Conservation (phyloP, 2,329 filamentous ascomycete species). For the Alternaria viburni region DNA sequence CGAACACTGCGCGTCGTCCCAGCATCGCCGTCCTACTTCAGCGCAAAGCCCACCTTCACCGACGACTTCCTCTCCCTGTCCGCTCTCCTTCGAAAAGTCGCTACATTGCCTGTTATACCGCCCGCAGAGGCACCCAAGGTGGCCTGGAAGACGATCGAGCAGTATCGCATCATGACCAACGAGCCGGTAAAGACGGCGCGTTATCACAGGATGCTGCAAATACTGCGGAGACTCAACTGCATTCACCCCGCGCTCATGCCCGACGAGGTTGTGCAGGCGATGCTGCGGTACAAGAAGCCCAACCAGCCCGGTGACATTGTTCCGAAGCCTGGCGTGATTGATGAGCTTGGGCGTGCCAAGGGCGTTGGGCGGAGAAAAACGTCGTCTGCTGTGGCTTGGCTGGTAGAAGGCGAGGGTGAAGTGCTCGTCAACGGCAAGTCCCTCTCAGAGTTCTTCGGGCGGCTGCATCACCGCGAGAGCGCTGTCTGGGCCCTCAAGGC, state of each 20-base stretch:
- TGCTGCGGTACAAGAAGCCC: constrained; percentile 75
- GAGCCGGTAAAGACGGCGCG: constrained; percentile 66
- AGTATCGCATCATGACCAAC: constrained; percentile 67
- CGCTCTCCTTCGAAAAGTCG: constrained; percentile 73
- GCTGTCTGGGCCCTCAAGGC: constrained; percentile 88
- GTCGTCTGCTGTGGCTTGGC: constrained; percentile 80
- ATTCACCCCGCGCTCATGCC: constrained; percentile 84
- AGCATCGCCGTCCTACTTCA: constrained; percentile 92
- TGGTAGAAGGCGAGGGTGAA: constrained; percentile 93
- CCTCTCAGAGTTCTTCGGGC: constrained; percentile 80
- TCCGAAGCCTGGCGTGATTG: constrained; percentile 69
- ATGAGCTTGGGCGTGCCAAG: constrained; percentile 77
- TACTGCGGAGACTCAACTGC: constrained; percentile 80
- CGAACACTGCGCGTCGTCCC: constrained; percentile 73
- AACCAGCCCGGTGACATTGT: constrained; percentile 73
- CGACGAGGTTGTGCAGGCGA: constrained; percentile 66
- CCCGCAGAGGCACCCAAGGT: constrained; percentile 72
- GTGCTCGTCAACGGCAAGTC: constrained; percentile 88
- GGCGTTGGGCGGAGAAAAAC: constrained; percentile 88
- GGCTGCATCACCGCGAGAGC: constrained; percentile 92
- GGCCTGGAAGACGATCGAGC: constrained; percentile 79
- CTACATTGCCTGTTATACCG: constrained; percentile 72
- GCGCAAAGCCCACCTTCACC: constrained; percentile 81
- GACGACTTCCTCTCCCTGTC: constrained; percentile 80
- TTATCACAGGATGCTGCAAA: constrained; percentile 76